These are phyloP conservation scores for Gaertneriomyces semiglobifer DNA, from an alignment of 192 early-diverging fungal genomes.

Conservation along the genomic window DNA sequence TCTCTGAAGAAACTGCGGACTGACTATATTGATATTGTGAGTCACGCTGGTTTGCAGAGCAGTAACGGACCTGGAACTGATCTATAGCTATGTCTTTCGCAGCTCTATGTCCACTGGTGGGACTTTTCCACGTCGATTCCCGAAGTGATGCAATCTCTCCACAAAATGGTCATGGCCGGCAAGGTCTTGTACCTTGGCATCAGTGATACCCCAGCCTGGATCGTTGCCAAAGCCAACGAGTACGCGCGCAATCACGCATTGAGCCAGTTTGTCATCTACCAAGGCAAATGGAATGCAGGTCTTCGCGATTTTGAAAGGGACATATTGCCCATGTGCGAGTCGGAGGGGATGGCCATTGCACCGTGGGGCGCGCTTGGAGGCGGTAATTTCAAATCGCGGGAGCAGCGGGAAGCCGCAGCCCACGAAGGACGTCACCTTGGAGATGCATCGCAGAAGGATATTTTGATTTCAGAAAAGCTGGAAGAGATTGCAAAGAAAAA, in stretches of 20 bases:
- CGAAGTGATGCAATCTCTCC: constrained; percentile 24
- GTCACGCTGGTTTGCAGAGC: too few species aligned
- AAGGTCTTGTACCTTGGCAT: constrained; percentile 29
- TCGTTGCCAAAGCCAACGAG: constrained; percentile 21
- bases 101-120: constrained; percentile 17
- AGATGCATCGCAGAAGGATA: too few species aligned
- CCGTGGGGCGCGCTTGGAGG: constrained; percentile 27
- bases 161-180: constrained; percentile 14
- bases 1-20: constrained; percentile 21
- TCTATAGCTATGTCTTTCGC: too few species aligned
- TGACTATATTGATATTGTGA: constrained; percentile 10
- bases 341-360: constrained; percentile 30
- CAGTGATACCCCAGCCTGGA: constrained; percentile 23
- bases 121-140: constrained; percentile 17
- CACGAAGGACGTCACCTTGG: too few species aligned
- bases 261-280: constrained; percentile 31
- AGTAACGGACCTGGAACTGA: too few species aligned
- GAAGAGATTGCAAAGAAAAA: too few species aligned
- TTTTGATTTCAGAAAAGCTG: too few species aligned
- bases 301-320: constrained; percentile 34
- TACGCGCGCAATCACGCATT: constrained; percentile 13
- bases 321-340: constrained; percentile 32
- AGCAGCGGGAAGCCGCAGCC: not conserved
- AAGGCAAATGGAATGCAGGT: constrained; percentile 35
- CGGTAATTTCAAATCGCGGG: constrained; percentile 13